These are phyloP conservation scores for Leonotis leonurus DNA, from an alignment of 257 asterid genomes.

Conservation along the genomic window DNA sequence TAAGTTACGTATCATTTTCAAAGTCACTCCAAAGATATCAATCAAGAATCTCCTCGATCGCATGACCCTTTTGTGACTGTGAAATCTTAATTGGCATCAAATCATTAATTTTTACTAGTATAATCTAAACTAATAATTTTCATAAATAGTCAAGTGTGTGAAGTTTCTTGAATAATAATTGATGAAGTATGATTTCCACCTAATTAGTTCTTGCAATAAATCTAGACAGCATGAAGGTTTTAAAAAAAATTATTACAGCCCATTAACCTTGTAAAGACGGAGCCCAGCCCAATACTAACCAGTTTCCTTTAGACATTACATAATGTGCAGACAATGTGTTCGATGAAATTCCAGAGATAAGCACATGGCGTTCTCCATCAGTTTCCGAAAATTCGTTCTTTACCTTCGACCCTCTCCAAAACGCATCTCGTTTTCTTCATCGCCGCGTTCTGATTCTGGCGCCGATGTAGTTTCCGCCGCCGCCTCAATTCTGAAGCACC, in stretches of 20 bases:
- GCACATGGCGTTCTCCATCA: slow-evolving; percentile 24
- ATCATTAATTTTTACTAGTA: background rate
- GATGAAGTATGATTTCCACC: background rate
- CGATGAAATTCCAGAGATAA: slow-evolving; percentile 19
- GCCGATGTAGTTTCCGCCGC: slow-evolving; percentile 46
- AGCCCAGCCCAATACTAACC: too few species aligned
- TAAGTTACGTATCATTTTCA: slow-evolving; percentile 26
- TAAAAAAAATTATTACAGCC: background rate
- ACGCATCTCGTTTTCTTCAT: slow-evolving; percentile 39
- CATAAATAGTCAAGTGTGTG: too few species aligned
- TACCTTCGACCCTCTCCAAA: too few species aligned
- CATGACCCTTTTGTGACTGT: background rate
- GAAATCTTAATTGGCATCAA: slow-evolving; percentile 18
- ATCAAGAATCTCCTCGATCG: background rate
- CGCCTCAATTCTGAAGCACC: slow-evolving; percentile 76
- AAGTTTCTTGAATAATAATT: too few species aligned
- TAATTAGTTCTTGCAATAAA: background rate
- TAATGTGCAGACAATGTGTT: slow-evolving; percentile 20
- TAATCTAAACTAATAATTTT: too few species aligned
- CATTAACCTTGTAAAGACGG: too few species aligned
- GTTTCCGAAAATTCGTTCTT: slow-evolving; percentile 4
- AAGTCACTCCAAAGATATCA: background rate
- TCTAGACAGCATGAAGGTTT: background rate
- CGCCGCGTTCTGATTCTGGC: slow-evolving; percentile 24
- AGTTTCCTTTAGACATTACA: too few species aligned